Percentiles rank a stretch among this genome's conserved stretches.
phyloP scores from a whole-genome alignment of 495 filamentous ascomycete genomes.

The Filosporella fistucella region DNA sequence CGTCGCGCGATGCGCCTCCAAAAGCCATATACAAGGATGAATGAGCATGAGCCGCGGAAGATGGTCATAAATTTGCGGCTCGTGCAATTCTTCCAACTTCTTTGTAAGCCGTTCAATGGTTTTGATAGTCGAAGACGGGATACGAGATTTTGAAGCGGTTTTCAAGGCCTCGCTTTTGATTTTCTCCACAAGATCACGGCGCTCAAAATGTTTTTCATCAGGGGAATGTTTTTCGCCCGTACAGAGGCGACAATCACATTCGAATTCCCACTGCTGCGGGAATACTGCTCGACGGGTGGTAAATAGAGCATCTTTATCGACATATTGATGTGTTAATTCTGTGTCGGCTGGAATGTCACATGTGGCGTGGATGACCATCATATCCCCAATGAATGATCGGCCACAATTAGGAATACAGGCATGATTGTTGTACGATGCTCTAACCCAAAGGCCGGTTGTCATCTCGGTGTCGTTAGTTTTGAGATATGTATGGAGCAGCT shows the following conservation, averaged over 20 bases:
- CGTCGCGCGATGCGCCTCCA: slow-evolving; percentile 30
- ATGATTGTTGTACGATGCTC: slow-evolving; percentile 54
- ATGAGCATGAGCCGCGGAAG: slow-evolving; percentile 36
- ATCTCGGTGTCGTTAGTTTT: slow-evolving; percentile 24
- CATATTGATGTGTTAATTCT: slow-evolving; percentile 36
- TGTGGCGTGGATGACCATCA: slow-evolving; percentile 52
- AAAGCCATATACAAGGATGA: slow-evolving; percentile 37
- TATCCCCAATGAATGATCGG: slow-evolving; percentile 53
- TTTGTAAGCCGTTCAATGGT: slow-evolving; percentile 26
- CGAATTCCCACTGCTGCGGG: slow-evolving; percentile 40
- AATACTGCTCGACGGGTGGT: slow-evolving; percentile 14
- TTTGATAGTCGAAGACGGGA: slow-evolving; percentile 28
- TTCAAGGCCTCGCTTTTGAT: slow-evolving; percentile 25
- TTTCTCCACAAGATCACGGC: slow-evolving; percentile 22
- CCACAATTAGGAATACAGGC: slow-evolving; percentile 41
- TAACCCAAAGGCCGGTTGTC: slow-evolving; percentile 46
- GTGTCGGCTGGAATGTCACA: slow-evolving; percentile 38
- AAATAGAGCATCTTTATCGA: slow-evolving; percentile 24
- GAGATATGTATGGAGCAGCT: slow-evolving; percentile 26
- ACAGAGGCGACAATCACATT: slow-evolving; percentile 44
- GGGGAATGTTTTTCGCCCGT: slow-evolving; percentile 20
- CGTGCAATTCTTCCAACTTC: slow-evolving; percentile 34
- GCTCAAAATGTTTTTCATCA: slow-evolving; percentile 15
- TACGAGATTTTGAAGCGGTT: slow-evolving; percentile 7
- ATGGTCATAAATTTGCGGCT: slow-evolving; percentile 28